Evolutionary conservation across 192 early-diverging fungal species (phyloP), one percentile per base, ranked within the genome.

Genomic region (Gryganskiella cystojenkinii): DNA sequence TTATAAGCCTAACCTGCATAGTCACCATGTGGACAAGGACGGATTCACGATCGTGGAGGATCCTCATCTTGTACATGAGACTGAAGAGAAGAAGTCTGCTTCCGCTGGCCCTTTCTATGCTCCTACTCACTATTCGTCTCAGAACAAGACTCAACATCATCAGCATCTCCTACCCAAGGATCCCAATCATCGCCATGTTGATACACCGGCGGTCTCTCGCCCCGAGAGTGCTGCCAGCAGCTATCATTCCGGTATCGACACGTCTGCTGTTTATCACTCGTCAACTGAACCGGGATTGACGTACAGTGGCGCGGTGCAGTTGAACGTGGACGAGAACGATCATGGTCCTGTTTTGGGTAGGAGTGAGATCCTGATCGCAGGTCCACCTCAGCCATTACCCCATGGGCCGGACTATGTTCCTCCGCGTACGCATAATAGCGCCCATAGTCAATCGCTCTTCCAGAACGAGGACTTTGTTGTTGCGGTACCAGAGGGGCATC

Each of bases 21-120:
- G 50, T 25, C n/a, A 35, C 2, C 56, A 61, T 22, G 3, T 45
- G 6, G 66, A 68, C 67, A 54, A 61, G 30, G 56, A 58, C 8
- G 58, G 67, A 4, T 61, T 70, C 42, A 70, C 24, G 10, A 13
- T 55, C 28, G 67, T 61, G n/a, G 51, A 61, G 13, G 58, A 50
- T 4, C 51, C 58, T n/a, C 14, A 51, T 20, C 7, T 28, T 1
- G 42, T 30, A n/a, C 61, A 25, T 17, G 50, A 42, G 35, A 19
- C 40, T 7, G 35, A 27, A 24, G 19, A 13, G 37, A 40, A 40
- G 37, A 40, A 40, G 5, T 5, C 37, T n/a, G n/a, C n/a, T n/a
- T n/a, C n/a, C n/a, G n/a, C n/a, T n/a, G n/a, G n/a, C n/a, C n/a
- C n/a, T n/a, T n/a, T 40, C 37, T 13, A 40, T 40, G 7, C 37